Evolutionary conservation across 164 flowering plant species (phyloP).

Genomic region (Liquidambar formosana): DNA sequence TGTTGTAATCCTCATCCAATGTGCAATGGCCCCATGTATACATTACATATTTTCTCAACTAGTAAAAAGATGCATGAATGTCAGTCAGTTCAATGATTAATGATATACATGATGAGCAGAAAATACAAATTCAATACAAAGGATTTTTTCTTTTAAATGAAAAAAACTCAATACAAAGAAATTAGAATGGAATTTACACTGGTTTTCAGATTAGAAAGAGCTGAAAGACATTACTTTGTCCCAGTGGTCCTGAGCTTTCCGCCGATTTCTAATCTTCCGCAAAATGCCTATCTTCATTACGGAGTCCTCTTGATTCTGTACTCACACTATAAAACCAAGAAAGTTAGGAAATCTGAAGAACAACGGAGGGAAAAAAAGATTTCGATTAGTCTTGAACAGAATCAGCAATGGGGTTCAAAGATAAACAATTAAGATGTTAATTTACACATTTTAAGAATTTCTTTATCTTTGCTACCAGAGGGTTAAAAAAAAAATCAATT

Average conservation of each 20-base stretch:
- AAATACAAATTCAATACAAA: no score
- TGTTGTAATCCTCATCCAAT: slow-evolving; percentile 38
- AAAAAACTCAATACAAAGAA: neutral
- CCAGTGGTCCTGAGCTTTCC: slow-evolving; percentile 80
- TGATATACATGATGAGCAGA: neutral
- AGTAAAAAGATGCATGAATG: slow-evolving; percentile 13
- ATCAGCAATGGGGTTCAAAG: neutral
- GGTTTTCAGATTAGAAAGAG: neutral
- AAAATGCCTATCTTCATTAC: slow-evolving; percentile 70
- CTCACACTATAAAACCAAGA: slow-evolving; percentile 59
- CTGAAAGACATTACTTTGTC: slow-evolving; percentile 56
- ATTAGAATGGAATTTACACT: neutral
- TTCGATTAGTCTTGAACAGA: neutral
- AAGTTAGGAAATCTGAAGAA: slow-evolving; percentile 11
- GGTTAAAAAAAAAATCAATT: no score
- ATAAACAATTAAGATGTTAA: neutral
- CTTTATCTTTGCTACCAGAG: no score
- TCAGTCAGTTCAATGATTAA: slow-evolving; percentile 14
- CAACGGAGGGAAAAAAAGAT: neutral
- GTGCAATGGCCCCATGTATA: slow-evolving; percentile 67
- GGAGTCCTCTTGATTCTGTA: slow-evolving; percentile 77
- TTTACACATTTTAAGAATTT: neutral
- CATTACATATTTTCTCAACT: slow-evolving; percentile 91
- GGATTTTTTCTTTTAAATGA: neutral
- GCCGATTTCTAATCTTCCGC: slow-evolving; percentile 64